Base-by-base conservation (phyloP, 2,329 filamentous ascomycete species). In the Aspergillus sp. region DNA sequence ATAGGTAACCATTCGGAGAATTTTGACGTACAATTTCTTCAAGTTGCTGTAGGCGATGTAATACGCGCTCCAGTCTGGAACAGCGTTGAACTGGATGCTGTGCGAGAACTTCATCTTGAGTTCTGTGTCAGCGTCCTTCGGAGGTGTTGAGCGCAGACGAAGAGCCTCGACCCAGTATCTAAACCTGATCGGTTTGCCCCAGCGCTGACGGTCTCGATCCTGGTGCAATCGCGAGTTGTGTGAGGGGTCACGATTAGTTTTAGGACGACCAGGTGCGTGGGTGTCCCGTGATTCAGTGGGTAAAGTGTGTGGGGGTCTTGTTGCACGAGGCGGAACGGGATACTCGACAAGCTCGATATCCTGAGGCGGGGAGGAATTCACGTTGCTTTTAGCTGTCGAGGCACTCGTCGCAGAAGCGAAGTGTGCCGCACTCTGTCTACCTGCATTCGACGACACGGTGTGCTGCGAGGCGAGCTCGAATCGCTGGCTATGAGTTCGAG, bases 51-150 rank as follows among this genome's bases (percentile, higher is more conserved):
- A 99, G 63, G 93, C 91, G 74, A 99, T 96, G 79, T 99, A 99
- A 79, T 98, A 89, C 72, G 89, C 93, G 82, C 92, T 97, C 95
- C 95, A 99, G 80, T 99, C 95, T n/a, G 95, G 95, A 71, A 99
- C 95, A 66, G 95, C 93, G 82, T 99, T 99, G 82, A 99, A 99
- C 83, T 99, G 95, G 71, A 99, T 90, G 80, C 94, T 98, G 78
- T 99, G 95, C 19, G 94, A 98, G 84, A 99, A 99, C 89, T 98
- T 98, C 95, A 99, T 99, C 75, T 92, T 91, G 87, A 91, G 89
- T 68, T 84, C 86, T 70, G 89, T 83, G 70, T 91, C 64, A 4
- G 60, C 31, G 48, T 66, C 57, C 54, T 56, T 53, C 50, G 61
- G 60, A 59, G 47, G 59, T 19, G 64, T 64, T 48, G 70, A 58